Evolutionary conservation across 2,329 filamentous ascomycete genomes (phyloP).

Genomic region (Aspergillus pseudoglaucus): DNA sequence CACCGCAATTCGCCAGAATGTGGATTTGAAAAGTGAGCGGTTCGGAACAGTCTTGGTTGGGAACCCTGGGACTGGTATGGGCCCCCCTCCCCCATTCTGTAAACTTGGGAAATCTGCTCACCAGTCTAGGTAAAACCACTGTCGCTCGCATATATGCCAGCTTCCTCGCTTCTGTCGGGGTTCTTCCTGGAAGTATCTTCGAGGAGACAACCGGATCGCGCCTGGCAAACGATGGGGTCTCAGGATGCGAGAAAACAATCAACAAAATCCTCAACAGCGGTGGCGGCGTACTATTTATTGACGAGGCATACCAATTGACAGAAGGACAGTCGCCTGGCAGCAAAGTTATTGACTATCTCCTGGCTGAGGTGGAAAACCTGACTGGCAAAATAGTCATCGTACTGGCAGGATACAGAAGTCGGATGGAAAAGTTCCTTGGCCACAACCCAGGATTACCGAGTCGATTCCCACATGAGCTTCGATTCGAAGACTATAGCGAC

Average conservation of each 20-base stretch:
- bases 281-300: slow-evolving; percentile 68
- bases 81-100: not conserved
- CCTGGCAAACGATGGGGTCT: slow-evolving; percentile 57
- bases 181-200: slow-evolving; percentile 55
- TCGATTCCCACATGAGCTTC: slow-evolving; percentile 59
- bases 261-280: slow-evolving; percentile 51
- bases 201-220: slow-evolving; percentile 63
- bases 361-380: slow-evolving; percentile 66
- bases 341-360: slow-evolving; percentile 62
- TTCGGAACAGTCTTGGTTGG: slow-evolving; percentile 60
- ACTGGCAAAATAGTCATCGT: slow-evolving; percentile 65
- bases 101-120: not conserved
- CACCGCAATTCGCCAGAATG: slow-evolving; percentile 50
- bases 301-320: slow-evolving; percentile 70
- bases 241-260: slow-evolving; percentile 52
- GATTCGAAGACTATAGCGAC: slow-evolving; percentile 65
- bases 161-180: slow-evolving; percentile 57
- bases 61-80: slow-evolving; percentile 66
- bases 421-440: slow-evolving; percentile 71
- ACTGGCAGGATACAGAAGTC: slow-evolving; percentile 64
- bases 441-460: slow-evolving; percentile 67
- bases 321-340: slow-evolving; percentile 52
- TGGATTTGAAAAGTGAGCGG: slow-evolving; percentile 52
- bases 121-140: slow-evolving; percentile 59
- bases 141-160: slow-evolving; percentile 64